Evolutionary conservation across 2,329 filamentous ascomycete genomes (phyloP).

Genomic region (Dactylellina sp.): DNA sequence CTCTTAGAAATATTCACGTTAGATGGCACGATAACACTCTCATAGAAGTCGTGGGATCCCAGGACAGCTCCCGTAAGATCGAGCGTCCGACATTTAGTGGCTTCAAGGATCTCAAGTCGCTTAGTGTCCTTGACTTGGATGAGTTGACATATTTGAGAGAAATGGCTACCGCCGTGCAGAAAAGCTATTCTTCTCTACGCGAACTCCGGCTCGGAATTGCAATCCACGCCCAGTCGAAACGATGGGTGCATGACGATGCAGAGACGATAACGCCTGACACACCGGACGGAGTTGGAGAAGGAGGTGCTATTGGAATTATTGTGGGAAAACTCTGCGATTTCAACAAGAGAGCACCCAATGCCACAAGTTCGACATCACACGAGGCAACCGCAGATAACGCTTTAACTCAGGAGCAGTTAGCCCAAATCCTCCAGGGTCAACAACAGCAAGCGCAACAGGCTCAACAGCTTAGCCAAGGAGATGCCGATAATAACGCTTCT

Average conservation of each 20-base stretch:
- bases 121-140: slow-evolving; percentile 84
- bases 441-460: slow-evolving; percentile 52
- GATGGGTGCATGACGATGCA: slow-evolving; percentile 59
- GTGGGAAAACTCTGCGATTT: slow-evolving; percentile 76
- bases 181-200: slow-evolving; percentile 74
- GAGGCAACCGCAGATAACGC: slow-evolving; percentile 39
- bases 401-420: slow-evolving; percentile 54
- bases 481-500: slow-evolving; percentile 44
- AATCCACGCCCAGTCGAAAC: slow-evolving; percentile 63
- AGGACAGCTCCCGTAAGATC: slow-evolving; percentile 70
- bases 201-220: slow-evolving; percentile 82
- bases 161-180: slow-evolving; percentile 80
- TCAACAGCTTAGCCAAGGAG: slow-evolving; percentile 34
- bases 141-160: slow-evolving; percentile 85
- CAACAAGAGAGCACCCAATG: slow-evolving; percentile 59
- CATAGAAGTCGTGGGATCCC: slow-evolving; percentile 63
- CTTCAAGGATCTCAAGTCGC: slow-evolving; percentile 77
- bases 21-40: slow-evolving; percentile 83
- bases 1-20: slow-evolving; percentile 80
- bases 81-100: slow-evolving; percentile 85
- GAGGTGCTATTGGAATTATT: slow-evolving; percentile 76
- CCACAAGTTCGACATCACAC: slow-evolving; percentile 36
- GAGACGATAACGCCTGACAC: slow-evolving; percentile 53
- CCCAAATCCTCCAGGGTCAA: slow-evolving; percentile 53
- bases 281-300: slow-evolving; percentile 64